phyloP scores from a whole-genome alignment of 1,284 basidiomycete species.

The Xerocomus cyaneibrunnescens region DNA sequence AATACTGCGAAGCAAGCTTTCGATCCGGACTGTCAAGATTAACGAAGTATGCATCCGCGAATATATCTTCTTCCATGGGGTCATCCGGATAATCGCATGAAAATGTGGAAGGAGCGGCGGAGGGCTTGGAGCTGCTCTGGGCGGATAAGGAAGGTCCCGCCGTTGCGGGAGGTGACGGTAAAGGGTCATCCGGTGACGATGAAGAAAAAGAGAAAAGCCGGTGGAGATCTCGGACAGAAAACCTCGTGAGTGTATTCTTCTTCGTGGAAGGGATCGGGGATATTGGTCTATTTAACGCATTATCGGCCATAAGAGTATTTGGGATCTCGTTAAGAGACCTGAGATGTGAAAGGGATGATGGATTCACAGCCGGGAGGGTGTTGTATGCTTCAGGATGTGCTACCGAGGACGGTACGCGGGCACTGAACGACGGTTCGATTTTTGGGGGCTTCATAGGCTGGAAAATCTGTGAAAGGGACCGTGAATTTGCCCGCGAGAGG shows the following conservation, averaged over 20 bases:
- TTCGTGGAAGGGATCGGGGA: conserved; percentile 18
- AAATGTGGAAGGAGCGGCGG: conserved; percentile 12
- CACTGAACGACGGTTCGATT: conserved; percentile 11
- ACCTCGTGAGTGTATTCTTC: conserved; percentile 17
- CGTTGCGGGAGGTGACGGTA: conserved; percentile 1
- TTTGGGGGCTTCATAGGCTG: conserved; percentile 17
- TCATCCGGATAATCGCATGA: conserved; percentile 19
- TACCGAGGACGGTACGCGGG: conserved; percentile 2
- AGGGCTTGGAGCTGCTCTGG: conserved; percentile 2
- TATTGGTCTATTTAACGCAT: conserved; percentile 10
- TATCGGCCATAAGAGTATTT: conserved; percentile 22
- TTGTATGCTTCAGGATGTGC: conserved; percentile 5
- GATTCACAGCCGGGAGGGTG: not conserved
- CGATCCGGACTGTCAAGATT: conserved; percentile 20
- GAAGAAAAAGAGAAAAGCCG: conserved; percentile 35
- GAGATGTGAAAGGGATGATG: conserved; percentile 10
- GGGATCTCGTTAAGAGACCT: conserved; percentile 7
- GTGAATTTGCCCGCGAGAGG: conserved; percentile 23
- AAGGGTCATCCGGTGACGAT: conserved; percentile 31
- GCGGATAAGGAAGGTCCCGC: conserved; percentile 1
- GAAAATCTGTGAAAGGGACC: conserved; percentile 29
- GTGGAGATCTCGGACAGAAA: conserved; percentile 37
- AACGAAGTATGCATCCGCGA: conserved; percentile 16
- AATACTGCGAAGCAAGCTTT: conserved; percentile 8
- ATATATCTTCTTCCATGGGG: conserved; percentile 19